Evolutionary conservation across 495 filamentous ascomycete species (phyloP).

Genomic region (Sphaerosporella brunnea): DNA sequence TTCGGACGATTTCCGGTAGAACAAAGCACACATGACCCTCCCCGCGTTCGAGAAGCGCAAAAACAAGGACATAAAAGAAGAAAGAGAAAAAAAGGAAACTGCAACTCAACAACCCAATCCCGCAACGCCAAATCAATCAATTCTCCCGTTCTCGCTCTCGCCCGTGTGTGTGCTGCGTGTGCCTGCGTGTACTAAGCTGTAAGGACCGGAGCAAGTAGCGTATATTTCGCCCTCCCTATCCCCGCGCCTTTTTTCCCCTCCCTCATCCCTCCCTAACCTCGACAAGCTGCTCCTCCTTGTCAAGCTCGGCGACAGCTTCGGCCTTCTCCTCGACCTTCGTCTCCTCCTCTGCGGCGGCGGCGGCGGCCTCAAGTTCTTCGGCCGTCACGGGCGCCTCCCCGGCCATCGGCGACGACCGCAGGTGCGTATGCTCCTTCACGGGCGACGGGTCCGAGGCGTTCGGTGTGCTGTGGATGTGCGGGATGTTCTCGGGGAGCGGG

Average conservation of each 20-base stretch:
- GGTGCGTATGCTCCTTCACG: conserved; percentile 19
- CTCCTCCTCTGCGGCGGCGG: neutral
- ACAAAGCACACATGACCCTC: no score
- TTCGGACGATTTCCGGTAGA: no score
- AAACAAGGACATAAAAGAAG: no score
- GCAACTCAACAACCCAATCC: neutral
- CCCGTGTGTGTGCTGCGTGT: neutral
- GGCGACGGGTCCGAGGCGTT: conserved; percentile 12
- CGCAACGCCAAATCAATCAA: neutral
- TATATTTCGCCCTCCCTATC: neutral
- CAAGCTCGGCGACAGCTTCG: neutral
- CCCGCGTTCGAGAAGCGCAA: no score
- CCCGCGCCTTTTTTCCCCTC: neutral
- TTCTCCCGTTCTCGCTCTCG: no score
- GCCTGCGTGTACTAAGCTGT: neutral
- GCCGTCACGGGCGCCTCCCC: conserved; percentile 19
- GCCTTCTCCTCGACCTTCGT: neutral
- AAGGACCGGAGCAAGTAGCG: neutral
- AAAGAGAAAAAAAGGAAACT: no score
- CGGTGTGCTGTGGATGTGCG: conserved; percentile 42
- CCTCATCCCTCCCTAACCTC: neutral
- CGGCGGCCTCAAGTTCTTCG: conserved; percentile 3
- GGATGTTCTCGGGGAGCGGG: conserved; percentile 90
- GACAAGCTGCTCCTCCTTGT: neutral
- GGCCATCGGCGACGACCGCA: conserved; percentile 23